Evolutionary conservation across 163 green algal genomes (phyloP), one percentile per base, ranked within the genome.

Genomic region (Chlamydomonas reinhardtii): DNA sequence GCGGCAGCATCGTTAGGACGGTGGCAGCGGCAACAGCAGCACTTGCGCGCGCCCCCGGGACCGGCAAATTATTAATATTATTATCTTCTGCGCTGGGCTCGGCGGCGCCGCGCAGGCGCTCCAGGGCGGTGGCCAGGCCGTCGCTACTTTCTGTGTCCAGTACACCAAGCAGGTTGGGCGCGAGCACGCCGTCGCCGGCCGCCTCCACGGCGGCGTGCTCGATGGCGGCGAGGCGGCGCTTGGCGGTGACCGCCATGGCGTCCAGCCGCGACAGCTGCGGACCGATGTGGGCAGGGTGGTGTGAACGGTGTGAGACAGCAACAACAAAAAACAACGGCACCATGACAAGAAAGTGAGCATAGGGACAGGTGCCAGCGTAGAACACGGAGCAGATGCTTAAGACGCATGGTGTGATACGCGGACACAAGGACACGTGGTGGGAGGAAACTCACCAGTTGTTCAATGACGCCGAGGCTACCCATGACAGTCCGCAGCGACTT

Each of bases 181-280:
- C 77, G 14, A 84, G 66, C 20, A 84, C 77, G 77, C 77, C 77
- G 66, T 84, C 77, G 52, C 66, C 77, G 4, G 66, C 66, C 29
- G 77, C 77, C 66, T 84, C 77, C 31, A 56, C 43, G n/a, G 77
- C 77, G 4, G 20, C 31, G 37, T 61, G 29, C 77, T 84, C 77
- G 9, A 84, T 76, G n/a, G 77, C 77, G 39, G 66, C 66, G 12
- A 84, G 65, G 65, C 77, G 77, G 3, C 77, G 77, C 66, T 84
- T 84, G 66, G 77, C 77, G 43, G 66, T 31, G 31, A 48, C 66
- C 1, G 77, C 66, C 22, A 52, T 70, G 31, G 68, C 66, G 48
- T 84, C 66, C 39, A 84, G 64, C 2, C 29, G 15, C 0, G 24
- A 4, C 37, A 84, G 37, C 76, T 84, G 76, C 39, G 59, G 20